Base-by-base conservation (phyloP, 2,329 filamentous ascomycete species). In the Pseudogymnoascus sp. region DNA sequence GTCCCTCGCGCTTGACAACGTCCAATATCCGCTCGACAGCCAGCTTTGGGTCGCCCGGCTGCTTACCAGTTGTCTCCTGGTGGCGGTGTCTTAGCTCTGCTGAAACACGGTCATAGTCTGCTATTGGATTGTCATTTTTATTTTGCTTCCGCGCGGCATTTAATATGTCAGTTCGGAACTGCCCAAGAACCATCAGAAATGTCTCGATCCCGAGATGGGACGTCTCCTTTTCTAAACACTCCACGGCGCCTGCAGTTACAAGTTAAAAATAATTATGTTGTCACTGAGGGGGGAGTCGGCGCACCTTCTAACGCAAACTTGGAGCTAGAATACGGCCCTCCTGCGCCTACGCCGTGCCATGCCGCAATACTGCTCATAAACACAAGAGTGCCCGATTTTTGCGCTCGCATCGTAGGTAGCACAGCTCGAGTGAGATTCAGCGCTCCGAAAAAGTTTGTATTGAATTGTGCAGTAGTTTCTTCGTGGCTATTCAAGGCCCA, bases 391-490 rank as follows among this genome's bases (percentile, higher is more conserved):
- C 79, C 77, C 1, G 72, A 69, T 2, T 69, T 63, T 4, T 72
- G 74, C 6, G 68, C 66, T 22, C 80, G 75, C 65, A 84, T 73
- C 32, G 74, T 70, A 0, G 80, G 79, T 0, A 82, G 67, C 7
- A 78, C 73, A 0, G 79, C 78, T 5, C 77, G 75, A 28, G 76
- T 74, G 0, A 81, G 74, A 61, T 78, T 80, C 59, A 81, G 68
- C 6, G 73, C 69, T 2, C 80, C 81, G 63, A 83, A 79, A 30
- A 84, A 78, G 61, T 84, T 84, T 32, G 79, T 80, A 66, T 79
- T 74, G 68, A 81, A 81, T 37, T 63, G 61, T 6, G 30, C n/a
- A 2, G 61, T 25, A 22, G n/a, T 35, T 20, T 63, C 60, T 41
- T 64, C 60, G 3, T 60, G 59, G 16, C 64, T 66, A 11, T 39